Percentiles rank a stretch among this genome's conserved stretches.
Evolutionary conservation across 768 basidiomycete genomes (phyloP).

Genomic region (Mycena alexandri): DNA sequence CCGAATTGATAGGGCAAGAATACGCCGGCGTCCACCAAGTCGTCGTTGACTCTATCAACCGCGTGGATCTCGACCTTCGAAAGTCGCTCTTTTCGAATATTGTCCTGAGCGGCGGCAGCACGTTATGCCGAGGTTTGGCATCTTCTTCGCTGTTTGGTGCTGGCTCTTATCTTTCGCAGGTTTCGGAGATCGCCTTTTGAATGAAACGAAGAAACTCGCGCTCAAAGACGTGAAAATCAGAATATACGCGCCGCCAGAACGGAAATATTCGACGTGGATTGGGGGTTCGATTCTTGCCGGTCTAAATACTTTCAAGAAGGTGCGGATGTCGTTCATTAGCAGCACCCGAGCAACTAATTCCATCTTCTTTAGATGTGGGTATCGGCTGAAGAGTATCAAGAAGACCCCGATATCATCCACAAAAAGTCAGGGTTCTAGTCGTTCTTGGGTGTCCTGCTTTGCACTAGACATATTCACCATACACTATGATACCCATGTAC

Average conservation of each 20-base stretch:
- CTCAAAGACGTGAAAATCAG: slow-evolving; percentile 98
- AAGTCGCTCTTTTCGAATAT: slow-evolving; percentile 97
- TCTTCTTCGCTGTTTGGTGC: background rate
- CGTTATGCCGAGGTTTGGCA: slow-evolving; percentile 87
- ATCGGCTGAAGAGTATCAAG: slow-evolving; percentile 98
- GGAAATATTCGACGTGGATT: slow-evolving; percentile 98
- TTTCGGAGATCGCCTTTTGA: slow-evolving; percentile 95
- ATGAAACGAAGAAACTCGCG: slow-evolving; percentile 96
- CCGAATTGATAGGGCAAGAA: slow-evolving; percentile 95
- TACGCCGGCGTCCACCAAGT: slow-evolving; percentile 98
- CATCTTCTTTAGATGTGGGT: slow-evolving; percentile 91
- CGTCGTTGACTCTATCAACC: slow-evolving; percentile 97
- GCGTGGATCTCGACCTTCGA: slow-evolving; percentile 95
- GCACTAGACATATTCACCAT: slow-evolving; percentile 40
- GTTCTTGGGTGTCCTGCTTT: slow-evolving; percentile 32
- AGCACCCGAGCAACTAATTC: slow-evolving; percentile 27
- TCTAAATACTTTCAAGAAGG: slow-evolving; percentile 98
- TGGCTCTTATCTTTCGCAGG: slow-evolving; percentile 56
- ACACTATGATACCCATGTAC: slow-evolving; percentile 48
- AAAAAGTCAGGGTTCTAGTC: slow-evolving; percentile 89
- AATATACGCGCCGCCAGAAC: slow-evolving; percentile 99
- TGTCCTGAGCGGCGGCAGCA: slow-evolving; percentile 96
- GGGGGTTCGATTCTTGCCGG: slow-evolving; percentile 98
- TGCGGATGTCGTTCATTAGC: slow-evolving; percentile 44
- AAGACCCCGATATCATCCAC: slow-evolving; percentile 98